Conservation (phyloP, 129 eudicot genomes). For the Scalesia atractyloides region DNA sequence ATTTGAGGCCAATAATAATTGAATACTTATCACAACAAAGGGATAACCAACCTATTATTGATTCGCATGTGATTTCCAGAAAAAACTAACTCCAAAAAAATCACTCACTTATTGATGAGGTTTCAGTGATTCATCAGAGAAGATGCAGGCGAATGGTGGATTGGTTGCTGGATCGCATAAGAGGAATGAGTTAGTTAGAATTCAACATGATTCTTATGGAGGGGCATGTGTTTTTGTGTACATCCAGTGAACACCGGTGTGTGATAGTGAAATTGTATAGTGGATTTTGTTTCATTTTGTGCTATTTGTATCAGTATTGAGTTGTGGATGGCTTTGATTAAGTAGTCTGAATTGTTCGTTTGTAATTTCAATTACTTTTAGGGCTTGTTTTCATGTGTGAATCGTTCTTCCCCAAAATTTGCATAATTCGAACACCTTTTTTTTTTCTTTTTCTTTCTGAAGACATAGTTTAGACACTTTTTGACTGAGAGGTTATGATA, state of each 20-base stretch:
- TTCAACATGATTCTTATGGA: conserved; percentile 80
- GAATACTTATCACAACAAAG: too few relatives aligned
- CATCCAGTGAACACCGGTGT: background rate
- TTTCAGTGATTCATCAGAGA: background rate
- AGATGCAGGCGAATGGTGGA: conserved; percentile 80
- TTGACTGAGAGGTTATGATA: conserved; percentile 9
- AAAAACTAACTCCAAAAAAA: too few relatives aligned
- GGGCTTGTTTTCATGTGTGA: background rate
- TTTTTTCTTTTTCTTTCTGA: too few relatives aligned
- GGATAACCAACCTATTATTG: too few relatives aligned
- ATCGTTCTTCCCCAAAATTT: conserved; percentile 6
- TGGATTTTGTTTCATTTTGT: too few relatives aligned
- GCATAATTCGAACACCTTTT: background rate
- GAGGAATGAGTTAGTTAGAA: conserved; percentile 73
- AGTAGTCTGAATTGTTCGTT: background rate
- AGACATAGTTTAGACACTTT: background rate
- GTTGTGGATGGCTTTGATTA: background rate
- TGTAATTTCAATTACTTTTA: background rate
- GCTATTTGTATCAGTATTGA: too few relatives aligned
- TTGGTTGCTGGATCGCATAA: conserved; percentile 94
- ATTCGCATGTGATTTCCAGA: too few relatives aligned
- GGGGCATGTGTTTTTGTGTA: conserved; percentile 47
- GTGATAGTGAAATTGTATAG: too few relatives aligned
- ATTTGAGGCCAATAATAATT: too few relatives aligned
- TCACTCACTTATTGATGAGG: background rate